Base-by-base conservation (phyloP, 2,329 filamentous ascomycete species). In the Byssothecium circinans region DNA sequence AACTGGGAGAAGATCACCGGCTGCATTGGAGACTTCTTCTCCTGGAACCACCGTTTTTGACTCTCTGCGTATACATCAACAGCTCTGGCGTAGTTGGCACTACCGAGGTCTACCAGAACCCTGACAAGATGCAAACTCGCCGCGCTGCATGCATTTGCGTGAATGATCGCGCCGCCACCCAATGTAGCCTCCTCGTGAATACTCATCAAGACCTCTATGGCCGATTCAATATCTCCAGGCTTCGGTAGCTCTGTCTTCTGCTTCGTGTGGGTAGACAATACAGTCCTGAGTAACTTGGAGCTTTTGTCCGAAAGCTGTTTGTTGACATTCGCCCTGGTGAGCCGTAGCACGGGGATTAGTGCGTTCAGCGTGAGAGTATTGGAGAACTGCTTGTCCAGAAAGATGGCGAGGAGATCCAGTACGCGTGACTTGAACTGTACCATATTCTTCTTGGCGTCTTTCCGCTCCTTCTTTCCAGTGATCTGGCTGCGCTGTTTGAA, bases 341-440 rank as follows among this genome's bases (percentile, higher is more conserved):
- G 81, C 36, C 80, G 76, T n/a, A 95, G 77, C 0, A 96, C 77
- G 0, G 92, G 91, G 7, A 91, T 69, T 5, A 96, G 75, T 8
- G 94, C 72, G 30, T 83, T 78, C 35, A 94, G 81, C 0, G 85
- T 82, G 1, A 91, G 75, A 1, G 81, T 73, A 59, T 84, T 87
- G 18, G 79, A 79, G 46, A 87, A 82, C 71, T 94, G 86, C 58
- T 87, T 86, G 69, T 88, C 91, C 54, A 94, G 79, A 70, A 90
- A 97, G 54, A 94, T 87, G 50, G 87, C 83, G 10, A 97, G 78
- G 1, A 97, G 81, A 64, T 97, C 94, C 4, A 97, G 81, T 5
- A 96, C 87, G 34, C 91, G 88, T 70, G 89, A 89, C 77, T 99
- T 99, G 80, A 99, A 96, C 72, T 92, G 91, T 62, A 95, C 77